Percentiles rank a stretch among this genome's conserved stretches.
Evolutionary conservation across 495 filamentous ascomycete genomes (phyloP).

Genomic region (Lasiosphaeria miniovina): DNA sequence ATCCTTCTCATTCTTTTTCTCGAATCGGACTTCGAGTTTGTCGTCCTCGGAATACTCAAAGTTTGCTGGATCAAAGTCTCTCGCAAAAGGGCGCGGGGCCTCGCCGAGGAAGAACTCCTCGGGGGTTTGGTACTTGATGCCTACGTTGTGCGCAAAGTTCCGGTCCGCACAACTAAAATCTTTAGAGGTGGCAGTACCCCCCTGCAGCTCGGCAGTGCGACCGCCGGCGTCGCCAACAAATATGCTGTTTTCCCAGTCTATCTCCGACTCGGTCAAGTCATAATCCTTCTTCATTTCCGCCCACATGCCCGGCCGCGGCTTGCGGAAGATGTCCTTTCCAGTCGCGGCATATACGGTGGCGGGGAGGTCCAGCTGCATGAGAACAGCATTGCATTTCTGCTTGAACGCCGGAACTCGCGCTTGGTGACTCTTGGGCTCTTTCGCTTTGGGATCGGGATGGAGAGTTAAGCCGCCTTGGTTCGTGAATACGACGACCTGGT

Average conservation of each 20-base stretch:
- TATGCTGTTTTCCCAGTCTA: conserved; percentile 66
- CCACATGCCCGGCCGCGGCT: conserved; percentile 92
- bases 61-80: conserved; percentile 61
- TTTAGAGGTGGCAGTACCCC: conserved; percentile 29
- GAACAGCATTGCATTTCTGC: conserved; percentile 64
- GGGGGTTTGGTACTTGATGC: conserved; percentile 76
- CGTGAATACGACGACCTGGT: conserved; percentile 71
- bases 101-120: conserved; percentile 85
- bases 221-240: conserved; percentile 89
- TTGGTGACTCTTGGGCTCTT: conserved; percentile 58
- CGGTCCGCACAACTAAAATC: conserved; percentile 77
- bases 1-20: conserved; percentile 64
- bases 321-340: conserved; percentile 72
- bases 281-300: conserved; percentile 71
- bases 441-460: conserved; percentile 59
- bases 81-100: conserved; percentile 55
- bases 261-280: conserved; percentile 58
- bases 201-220: conserved; percentile 33
- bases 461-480: conserved; percentile 84
- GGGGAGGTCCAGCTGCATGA: conserved; percentile 72
- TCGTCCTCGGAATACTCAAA: conserved; percentile 30
- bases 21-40: conserved; percentile 41
- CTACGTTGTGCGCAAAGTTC: conserved; percentile 79
- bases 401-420: conserved; percentile 74
- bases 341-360: conserved; percentile 83